These are phyloP conservation scores for Rutidosis leptorrhynchoides DNA, from an alignment of 129 eudicot species.

Conservation along the genomic window DNA sequence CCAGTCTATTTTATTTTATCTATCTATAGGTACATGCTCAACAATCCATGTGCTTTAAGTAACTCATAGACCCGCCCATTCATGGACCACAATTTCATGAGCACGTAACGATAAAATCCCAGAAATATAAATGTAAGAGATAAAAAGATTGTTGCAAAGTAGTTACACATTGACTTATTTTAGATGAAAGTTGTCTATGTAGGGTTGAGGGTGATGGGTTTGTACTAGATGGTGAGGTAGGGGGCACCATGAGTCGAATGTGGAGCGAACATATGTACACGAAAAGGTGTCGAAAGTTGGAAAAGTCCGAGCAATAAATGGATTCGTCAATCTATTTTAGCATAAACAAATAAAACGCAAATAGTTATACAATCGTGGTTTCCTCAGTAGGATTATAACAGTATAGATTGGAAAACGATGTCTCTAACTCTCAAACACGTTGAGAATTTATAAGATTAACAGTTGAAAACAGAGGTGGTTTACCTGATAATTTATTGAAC, in stretches of 20 bases:
- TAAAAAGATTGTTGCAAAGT: conserved; percentile 26
- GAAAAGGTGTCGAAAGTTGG: conserved; percentile 11
- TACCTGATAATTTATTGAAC: background rate
- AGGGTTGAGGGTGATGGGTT: conserved; percentile 8
- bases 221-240: conserved; percentile 23
- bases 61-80: conserved; percentile 6
- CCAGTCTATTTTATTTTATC: conserved; percentile 23
- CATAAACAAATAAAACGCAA: background rate
- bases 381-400: background rate
- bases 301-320: background rate
- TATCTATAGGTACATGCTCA: conserved; percentile 23
- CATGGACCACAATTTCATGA: conserved; percentile 17
- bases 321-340: background rate
- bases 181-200: conserved; percentile 15
- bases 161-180: conserved; percentile 26
- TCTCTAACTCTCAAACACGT: background rate
- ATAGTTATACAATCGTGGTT: background rate
- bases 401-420: background rate
- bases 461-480: background rate
- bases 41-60: conserved; percentile 32
- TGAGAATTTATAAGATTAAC: background rate
- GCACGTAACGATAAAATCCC: conserved; percentile 19
- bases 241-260: conserved; percentile 13
- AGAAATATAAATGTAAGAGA: conserved; percentile 23
- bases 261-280: background rate